Conservation (phyloP, 495 filamentous ascomycete genomes). For the Podospora didyma region DNA sequence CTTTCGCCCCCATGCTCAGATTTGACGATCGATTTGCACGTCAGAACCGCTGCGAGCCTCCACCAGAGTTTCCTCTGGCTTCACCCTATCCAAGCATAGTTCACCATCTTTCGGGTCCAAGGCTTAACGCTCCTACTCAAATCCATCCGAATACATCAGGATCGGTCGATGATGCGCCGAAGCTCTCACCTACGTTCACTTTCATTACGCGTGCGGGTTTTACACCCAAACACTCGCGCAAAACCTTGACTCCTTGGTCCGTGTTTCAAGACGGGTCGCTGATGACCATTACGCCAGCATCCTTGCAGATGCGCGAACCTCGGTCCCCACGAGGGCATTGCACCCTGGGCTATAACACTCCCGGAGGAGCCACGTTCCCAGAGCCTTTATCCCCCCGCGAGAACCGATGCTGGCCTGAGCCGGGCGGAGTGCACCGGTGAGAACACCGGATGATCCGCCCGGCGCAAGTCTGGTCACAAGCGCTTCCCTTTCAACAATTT, state of each 20-base stretch:
- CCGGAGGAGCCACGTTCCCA: conserved; percentile 56
- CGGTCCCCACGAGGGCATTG: conserved; percentile 23
- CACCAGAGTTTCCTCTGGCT: conserved; percentile 72
- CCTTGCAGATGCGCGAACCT: conserved; percentile 40
- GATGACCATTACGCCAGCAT: conserved; percentile 61
- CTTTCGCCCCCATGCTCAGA: conserved; percentile 60
- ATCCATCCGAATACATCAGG: conserved; percentile 71
- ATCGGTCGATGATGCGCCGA: conserved; percentile 60
- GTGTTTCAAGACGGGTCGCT: conserved; percentile 68
- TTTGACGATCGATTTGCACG: conserved; percentile 73
- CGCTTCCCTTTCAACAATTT: conserved; percentile 76
- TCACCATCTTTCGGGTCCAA: conserved; percentile 69
- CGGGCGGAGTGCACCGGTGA: conserved; percentile 50
- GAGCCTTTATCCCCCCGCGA: conserved; percentile 52
- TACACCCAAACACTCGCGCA: conserved; percentile 65
- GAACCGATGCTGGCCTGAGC: conserved; percentile 62
- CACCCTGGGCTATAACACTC: conserved; percentile 59
- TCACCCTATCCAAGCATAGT: conserved; percentile 56
- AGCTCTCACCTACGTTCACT: conserved; percentile 54
- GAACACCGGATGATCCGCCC: conserved; percentile 51
- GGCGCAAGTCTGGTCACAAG: conserved; percentile 58
- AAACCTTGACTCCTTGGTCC: conserved; percentile 71
- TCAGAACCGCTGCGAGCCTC: conserved; percentile 70
- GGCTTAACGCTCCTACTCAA: conserved; percentile 72
- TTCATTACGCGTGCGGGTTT: conserved; percentile 68